Evolutionary conservation across 2,329 filamentous ascomycete genomes (phyloP), one percentile per base, ranked within the genome.

Genomic region (Pyrenophora graminea): DNA sequence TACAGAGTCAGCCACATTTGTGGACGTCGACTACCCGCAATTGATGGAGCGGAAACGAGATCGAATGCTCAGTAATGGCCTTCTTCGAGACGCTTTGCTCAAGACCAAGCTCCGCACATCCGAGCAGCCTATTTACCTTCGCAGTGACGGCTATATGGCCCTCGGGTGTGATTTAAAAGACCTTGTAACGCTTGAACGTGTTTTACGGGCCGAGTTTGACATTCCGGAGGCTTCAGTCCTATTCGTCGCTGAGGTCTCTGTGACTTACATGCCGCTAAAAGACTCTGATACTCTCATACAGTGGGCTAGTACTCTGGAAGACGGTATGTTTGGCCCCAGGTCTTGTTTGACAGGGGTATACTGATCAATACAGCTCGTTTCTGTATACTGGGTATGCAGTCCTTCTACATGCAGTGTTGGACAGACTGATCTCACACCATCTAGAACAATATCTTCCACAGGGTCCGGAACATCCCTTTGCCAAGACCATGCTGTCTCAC

Each of bases 191-290:
- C 77, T 97, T 8, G 78, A 86, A 50, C 67, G 76, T 5, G 78
- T 84, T 3, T 74, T 96, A 19, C 79, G 80, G 15, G 74, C 74
- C 9, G 79, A 87, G 38, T 68, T 90, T 2, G 77, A 86, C 33
- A 68, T 87, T 13, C 68, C 80, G 1, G 76, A 82, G 6, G 85
- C 82, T 51, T 79, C 81, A 2, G 81, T 96, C 2, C 77, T 97
- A 19, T 96, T 94, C 63, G 82, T 91, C 21, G 91, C 91, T 1
- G 93, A 97, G 73, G 91, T 96, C 12, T 95, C 91, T 3, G 84
- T 96, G 34, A 94, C 91, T 1, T 96, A 96, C 64, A 95, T 96
- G 90, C 85, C 91, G 48, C 83, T 85, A 2, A 71, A 82, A 18
- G 85, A 85, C 34, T 86, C 91, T 5, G 87, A 96, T 75, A 79